Base-by-base conservation (phyloP, 371 early-diverging fungal species). In the Mortierella sp. region DNA sequence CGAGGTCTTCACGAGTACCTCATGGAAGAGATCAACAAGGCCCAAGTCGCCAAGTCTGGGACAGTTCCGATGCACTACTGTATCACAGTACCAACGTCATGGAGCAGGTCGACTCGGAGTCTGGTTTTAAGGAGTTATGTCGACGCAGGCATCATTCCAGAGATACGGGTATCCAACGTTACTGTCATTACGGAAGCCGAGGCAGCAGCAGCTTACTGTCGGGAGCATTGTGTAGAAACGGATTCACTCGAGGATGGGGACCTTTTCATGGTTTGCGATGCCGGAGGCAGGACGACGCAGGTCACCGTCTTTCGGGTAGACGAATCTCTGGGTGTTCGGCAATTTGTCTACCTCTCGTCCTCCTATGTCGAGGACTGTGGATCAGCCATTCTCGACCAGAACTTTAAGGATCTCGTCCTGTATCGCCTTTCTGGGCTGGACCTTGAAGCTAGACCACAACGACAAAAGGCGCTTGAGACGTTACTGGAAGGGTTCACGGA, bases 251-350 rank as follows among this genome's bases (percentile, higher is more conserved):
- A 70, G 71, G 82, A 82, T 52, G 77, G 86, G 14, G 82, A 86
- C 11, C 70, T 86, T 63, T 86, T 86, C 68, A 82, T 91, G 89
- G 89, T 91, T 72, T 88, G 86, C 60, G 86, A 86, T 73, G 86
- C 82, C 31, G 86, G 86, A 13, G 86, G 86, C 13, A 44, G 79
- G 70, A 86, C 86, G 5, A 82, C 86, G 0, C 74, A 82, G 50
- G 78, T 86, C 38, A 86, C 86, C 3, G 75, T 80, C 1, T 86
- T 86, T 75, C 71, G 78, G 7, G 82, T 86, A 6, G 86, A 86
- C 63, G 86, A 86, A 26, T 72, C 77, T 21, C 55, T 86, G 44
- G 86, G 86, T 0, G 78, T 80, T 2, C 79, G 86, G 0, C 86
- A 86, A 63, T 82, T 86, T 75, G 79, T 80, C 9, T 72, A 82